phyloP scores from a whole-genome alignment of 2,329 filamentous ascomycete species.

The Colletotrichum coccodes region DNA sequence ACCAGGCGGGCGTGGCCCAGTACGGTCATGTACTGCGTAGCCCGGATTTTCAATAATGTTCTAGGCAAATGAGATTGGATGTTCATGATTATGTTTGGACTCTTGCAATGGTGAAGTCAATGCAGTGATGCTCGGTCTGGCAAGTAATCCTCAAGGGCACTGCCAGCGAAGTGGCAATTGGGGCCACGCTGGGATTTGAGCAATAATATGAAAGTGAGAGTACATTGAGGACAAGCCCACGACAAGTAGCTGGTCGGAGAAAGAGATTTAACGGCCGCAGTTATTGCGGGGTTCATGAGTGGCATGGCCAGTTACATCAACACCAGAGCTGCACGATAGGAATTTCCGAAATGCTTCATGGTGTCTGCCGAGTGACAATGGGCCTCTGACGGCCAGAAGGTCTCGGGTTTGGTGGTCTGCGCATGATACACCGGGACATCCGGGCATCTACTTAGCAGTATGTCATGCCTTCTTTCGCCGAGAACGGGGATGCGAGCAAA shows the following conservation, averaged over 20 bases:
- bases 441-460: neutral
- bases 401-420: neutral
- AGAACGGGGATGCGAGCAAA: neutral
- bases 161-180: no score
- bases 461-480: no score
- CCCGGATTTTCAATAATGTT: neutral
- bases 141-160: no score
- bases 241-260: no score
- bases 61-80: neutral
- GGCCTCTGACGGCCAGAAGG: neutral
- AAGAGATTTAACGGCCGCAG: no score
- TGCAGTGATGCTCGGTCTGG: neutral
- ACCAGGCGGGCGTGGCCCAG: neutral
- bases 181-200: no score
- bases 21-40: neutral
- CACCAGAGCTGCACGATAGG: neutral
- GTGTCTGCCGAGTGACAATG: neutral
- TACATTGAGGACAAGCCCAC: no score
- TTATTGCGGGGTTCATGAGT: no score
- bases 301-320: no score
- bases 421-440: neutral
- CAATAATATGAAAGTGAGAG: no score
- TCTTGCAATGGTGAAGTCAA: neutral
- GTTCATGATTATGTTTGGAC: neutral
- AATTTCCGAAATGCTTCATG: neutral